phyloP scores from a whole-genome alignment of 192 early-diverging fungal genomes.

The Backusella circina region DNA sequence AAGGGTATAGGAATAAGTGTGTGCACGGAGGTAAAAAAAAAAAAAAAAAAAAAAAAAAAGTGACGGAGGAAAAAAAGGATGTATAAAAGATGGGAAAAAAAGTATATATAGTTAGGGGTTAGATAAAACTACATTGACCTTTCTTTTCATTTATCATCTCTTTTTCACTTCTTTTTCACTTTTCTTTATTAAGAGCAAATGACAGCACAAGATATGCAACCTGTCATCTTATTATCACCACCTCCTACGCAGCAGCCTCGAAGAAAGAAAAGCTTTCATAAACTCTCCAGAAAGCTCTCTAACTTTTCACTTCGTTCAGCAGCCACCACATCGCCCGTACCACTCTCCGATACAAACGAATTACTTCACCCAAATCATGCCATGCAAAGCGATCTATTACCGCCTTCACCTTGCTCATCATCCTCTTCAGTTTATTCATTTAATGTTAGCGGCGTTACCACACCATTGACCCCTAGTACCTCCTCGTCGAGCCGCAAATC shows the following conservation, averaged over 20 bases:
- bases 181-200: not conserved
- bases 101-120: not conserved
- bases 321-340: not conserved
- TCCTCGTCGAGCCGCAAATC: not conserved
- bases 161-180: not conserved
- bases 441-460: not conserved
- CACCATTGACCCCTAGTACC: not conserved
- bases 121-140: not conserved
- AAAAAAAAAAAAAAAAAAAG: not conserved
- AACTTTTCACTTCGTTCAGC: not conserved
- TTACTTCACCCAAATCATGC: not conserved
- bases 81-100: not conserved
- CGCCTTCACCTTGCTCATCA: not conserved
- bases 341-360: not conserved
- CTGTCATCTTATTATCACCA: conserved; percentile 7
- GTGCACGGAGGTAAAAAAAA: not conserved
- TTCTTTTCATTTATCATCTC: not conserved
- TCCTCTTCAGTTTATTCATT: not conserved
- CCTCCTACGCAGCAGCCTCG: not conserved
- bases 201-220: not conserved
- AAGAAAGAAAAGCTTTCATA: not conserved
- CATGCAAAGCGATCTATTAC: not conserved
- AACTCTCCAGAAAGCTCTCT: not conserved
- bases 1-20: not conserved
- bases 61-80: not conserved